phyloP scores from a whole-genome alignment of 2,329 filamentous ascomycete species.

The Penicillium paneum region DNA sequence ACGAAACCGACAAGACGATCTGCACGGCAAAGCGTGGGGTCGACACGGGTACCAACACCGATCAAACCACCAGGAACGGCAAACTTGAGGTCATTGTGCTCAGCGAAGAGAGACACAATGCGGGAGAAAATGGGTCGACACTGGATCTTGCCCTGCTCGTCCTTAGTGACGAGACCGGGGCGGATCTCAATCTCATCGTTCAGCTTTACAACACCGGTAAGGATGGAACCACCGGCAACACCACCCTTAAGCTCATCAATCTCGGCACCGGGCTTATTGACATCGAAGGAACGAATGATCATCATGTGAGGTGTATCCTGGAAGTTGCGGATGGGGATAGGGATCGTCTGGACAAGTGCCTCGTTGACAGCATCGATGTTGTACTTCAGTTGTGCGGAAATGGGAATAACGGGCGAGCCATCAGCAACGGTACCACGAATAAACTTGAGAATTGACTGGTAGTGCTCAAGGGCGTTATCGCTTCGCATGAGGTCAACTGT shows the following conservation, averaged over 20 bases:
- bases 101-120: conserved; percentile 91
- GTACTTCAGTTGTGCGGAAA: conserved; percentile 97
- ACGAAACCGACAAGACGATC: conserved; percentile 99
- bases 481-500: conserved; percentile 91
- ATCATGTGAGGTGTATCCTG: conserved; percentile 94
- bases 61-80: conserved; percentile 96
- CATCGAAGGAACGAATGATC: conserved; percentile 97
- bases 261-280: conserved; percentile 99
- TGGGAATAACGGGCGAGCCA: conserved; percentile 92
- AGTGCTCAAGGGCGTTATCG: conserved; percentile 88
- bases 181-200: conserved; percentile 98
- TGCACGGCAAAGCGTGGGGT: conserved; percentile 95
- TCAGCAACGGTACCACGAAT: conserved; percentile 96
- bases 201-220: conserved; percentile 94
- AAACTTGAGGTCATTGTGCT: conserved; percentile 98
- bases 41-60: conserved; percentile 95
- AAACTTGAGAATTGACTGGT: conserved; percentile 97
- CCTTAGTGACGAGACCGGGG: conserved; percentile 95
- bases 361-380: conserved; percentile 99
- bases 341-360: conserved; percentile 91
- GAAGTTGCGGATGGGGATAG: conserved; percentile 88
- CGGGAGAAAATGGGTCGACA: conserved; percentile 97
- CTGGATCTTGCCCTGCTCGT: conserved; percentile 88
- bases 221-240: conserved; percentile 94
- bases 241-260: conserved; percentile 98